Evolutionary conservation across 495 filamentous ascomycete species (phyloP).

Genomic region (Cryomyces antarcticus): DNA sequence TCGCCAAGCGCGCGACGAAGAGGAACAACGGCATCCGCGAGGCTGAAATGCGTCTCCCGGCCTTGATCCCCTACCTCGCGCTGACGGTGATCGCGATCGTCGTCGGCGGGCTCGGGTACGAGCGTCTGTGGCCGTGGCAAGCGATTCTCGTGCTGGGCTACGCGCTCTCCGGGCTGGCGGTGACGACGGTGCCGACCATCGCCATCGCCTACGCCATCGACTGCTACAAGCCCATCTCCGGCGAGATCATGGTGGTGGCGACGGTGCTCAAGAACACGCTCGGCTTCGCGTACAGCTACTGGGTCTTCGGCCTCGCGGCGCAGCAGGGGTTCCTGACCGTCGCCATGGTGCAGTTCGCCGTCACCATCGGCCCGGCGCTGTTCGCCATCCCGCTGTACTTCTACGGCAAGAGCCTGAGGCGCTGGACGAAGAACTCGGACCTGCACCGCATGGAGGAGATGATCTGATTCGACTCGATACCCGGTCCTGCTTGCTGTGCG

Average conservation of each 20-base stretch:
- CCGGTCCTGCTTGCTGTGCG: no score
- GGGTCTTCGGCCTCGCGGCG: conserved; percentile 10
- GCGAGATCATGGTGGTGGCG: conserved; percentile 38
- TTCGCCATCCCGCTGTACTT: conserved; percentile 12
- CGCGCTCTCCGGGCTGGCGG: conserved; percentile 30
- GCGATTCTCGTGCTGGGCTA: conserved; percentile 29
- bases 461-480: no score
- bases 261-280: conserved; percentile 42
- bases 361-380: conserved; percentile 5
- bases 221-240: conserved; percentile 38
- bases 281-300: conserved; percentile 11
- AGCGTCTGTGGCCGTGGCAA: conserved; percentile 34
- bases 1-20: conserved; percentile 32
- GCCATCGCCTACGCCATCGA: conserved; percentile 30
- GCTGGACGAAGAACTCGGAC: conserved; percentile 11
- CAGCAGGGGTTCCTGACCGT: conserved; percentile 11
- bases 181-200: conserved; percentile 33
- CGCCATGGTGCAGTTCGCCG: conserved; percentile 11
- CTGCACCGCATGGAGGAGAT: conserved; percentile 1
- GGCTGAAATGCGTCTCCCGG: conserved; percentile 41
- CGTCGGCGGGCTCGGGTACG: conserved; percentile 35
- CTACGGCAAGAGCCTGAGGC: conserved; percentile 13
- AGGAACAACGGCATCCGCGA: conserved; percentile 40
- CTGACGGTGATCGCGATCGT: no score
- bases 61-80: conserved; percentile 29